Percentiles rank a stretch among this genome's conserved stretches.
phyloP scores from a whole-genome alignment of 345 rosid species.

The Brassica cretica region DNA sequence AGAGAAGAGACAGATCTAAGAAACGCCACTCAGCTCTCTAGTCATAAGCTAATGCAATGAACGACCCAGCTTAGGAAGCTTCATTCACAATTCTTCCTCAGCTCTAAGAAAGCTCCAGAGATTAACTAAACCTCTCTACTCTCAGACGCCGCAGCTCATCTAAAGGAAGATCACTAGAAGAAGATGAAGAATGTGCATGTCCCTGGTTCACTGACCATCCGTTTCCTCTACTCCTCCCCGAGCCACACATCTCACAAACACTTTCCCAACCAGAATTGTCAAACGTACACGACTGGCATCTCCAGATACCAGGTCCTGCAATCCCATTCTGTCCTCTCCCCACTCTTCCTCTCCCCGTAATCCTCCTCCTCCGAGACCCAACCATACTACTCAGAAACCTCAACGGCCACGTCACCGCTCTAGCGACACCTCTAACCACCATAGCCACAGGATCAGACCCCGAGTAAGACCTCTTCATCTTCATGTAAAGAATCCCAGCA shows the following conservation, averaged over 20 bases:
- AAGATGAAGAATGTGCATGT: conserved; percentile 10
- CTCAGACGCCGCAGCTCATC: conserved; percentile 85
- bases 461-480: conserved; percentile 53
- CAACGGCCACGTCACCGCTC: conserved; percentile 59
- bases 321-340: conserved; percentile 54
- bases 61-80: conserved; percentile 2
- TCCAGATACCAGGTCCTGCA: conserved; percentile 56
- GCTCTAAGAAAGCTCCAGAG: conserved; percentile 18
- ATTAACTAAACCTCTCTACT: conserved; percentile 73
- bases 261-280: conserved; percentile 65
- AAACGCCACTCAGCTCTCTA: conserved; percentile 5
- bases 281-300: conserved; percentile 85
- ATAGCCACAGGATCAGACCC: conserved; percentile 60
- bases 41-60: conserved; percentile 14
- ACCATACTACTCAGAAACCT: conserved; percentile 49
- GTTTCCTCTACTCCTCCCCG: conserved; percentile 42
- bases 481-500: conserved; percentile 79
- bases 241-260: conserved; percentile 88
- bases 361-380: conserved; percentile 42
- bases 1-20: background rate
- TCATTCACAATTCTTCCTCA: conserved; percentile 22
- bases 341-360: conserved; percentile 71
- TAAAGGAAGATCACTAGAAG: conserved; percentile 50
- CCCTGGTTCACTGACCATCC: conserved; percentile 37
- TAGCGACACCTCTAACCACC: conserved; percentile 46